phyloP scores from a whole-genome alignment of 2,329 filamentous ascomycete genomes.

The Emmonsia crescens region DNA sequence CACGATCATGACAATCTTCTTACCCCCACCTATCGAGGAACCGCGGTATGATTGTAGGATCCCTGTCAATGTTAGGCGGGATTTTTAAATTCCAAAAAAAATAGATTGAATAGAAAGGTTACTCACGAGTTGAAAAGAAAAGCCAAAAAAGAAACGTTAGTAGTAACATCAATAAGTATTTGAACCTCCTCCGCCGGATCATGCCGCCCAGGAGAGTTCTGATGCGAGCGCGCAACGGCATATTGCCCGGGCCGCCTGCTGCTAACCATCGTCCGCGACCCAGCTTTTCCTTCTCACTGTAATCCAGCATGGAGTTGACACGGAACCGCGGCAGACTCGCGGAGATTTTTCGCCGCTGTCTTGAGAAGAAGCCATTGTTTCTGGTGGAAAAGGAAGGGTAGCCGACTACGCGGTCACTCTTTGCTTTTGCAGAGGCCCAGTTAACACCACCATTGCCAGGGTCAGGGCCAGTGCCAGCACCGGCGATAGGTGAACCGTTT shows the following conservation, averaged over 20 bases:
- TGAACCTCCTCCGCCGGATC: slow-evolving; percentile 55
- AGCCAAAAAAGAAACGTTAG: slow-evolving; percentile 52
- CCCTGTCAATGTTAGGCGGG: slow-evolving; percentile 39
- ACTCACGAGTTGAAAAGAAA: slow-evolving; percentile 66
- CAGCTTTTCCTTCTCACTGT: slow-evolving; percentile 69
- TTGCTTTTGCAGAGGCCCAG: slow-evolving; percentile 75
- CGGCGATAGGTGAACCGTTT: slow-evolving; percentile 5
- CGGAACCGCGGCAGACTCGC: slow-evolving; percentile 67
- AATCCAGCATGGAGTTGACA: slow-evolving; percentile 36
- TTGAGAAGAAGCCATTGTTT: slow-evolving; percentile 76
- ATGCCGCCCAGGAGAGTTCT: slow-evolving; percentile 37
- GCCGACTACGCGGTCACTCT: slow-evolving; percentile 60
- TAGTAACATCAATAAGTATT: slow-evolving; percentile 48
- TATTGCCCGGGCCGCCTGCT: slow-evolving; percentile 20
- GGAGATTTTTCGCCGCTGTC: slow-evolving; percentile 72
- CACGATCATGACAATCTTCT: slow-evolving; percentile 86
- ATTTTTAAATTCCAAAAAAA: background rate
- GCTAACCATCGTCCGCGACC: slow-evolving; percentile 46
- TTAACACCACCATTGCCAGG: slow-evolving; percentile 42
- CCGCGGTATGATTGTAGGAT: slow-evolving; percentile 55
- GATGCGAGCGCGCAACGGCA: slow-evolving; percentile 23
- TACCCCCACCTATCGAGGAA: slow-evolving; percentile 66
- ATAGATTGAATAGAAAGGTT: background rate
- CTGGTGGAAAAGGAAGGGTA: slow-evolving; percentile 71
- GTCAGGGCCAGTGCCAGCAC: background rate